Conservation (phyloP, 495 filamentous ascomycete species). For the Peziza echinospora region DNA sequence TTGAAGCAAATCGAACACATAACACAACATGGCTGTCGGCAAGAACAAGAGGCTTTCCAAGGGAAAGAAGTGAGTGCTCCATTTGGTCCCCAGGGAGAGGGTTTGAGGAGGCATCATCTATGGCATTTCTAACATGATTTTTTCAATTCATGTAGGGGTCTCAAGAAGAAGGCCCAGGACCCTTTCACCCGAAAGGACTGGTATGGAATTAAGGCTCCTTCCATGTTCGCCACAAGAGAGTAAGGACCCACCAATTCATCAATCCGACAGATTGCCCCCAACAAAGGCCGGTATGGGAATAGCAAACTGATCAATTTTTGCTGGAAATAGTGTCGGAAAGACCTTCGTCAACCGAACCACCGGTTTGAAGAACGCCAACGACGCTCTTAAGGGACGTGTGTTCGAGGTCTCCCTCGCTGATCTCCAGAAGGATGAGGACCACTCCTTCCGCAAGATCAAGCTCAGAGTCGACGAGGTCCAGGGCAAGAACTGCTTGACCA, state of each 20-base stretch:
- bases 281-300: too few species aligned
- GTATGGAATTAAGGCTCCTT: constrained; percentile 95
- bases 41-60: constrained; percentile 99
- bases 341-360: constrained; percentile 97
- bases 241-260: constrained; percentile 42
- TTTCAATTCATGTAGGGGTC: constrained; percentile 34
- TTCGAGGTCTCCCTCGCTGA: constrained; percentile 97
- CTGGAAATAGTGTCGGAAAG: constrained; percentile 77
- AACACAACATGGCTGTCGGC: constrained; percentile 25
- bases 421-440: constrained; percentile 98
- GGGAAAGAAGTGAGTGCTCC: constrained; percentile 55
- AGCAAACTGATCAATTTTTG: too few species aligned
- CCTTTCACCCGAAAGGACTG: constrained; percentile 97
- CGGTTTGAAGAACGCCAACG: constrained; percentile 98
- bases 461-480: constrained; percentile 95
- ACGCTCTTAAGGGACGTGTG: constrained; percentile 93
- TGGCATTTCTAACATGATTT: too few species aligned
- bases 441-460: constrained; percentile 98
- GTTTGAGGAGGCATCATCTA: not conserved
- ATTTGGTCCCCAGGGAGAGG: not conserved
- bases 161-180: constrained; percentile 97
- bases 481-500: constrained; percentile 99
- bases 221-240: constrained; percentile 89
- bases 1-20: not conserved
- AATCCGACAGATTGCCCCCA: too few species aligned